Conservation (phyloP, 148 eudicot genomes). For the Rhododendron henanense region DNA sequence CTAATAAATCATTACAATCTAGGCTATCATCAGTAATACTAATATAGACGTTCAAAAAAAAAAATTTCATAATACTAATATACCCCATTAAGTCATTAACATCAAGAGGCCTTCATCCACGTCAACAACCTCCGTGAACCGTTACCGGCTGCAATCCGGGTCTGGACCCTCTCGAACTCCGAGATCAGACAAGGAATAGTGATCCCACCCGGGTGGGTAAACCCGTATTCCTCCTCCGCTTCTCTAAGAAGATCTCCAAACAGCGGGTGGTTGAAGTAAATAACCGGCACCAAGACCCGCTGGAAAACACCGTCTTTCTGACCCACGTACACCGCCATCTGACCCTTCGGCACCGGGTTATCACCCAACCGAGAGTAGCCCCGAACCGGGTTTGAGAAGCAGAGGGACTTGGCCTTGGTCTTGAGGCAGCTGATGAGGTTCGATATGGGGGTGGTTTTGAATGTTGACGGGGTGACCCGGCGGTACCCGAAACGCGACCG, state of each 20-base stretch:
- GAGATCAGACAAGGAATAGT: constrained; percentile 78
- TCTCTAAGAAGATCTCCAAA: constrained; percentile 58
- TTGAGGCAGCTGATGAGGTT: constrained; percentile 30
- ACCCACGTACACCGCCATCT: constrained; percentile 73
- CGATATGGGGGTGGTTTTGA: constrained; percentile 23
- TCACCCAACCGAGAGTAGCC: constrained; percentile 32
- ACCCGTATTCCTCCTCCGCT: constrained; percentile 79
- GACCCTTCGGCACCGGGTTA: constrained; percentile 61
- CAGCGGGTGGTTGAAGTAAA: constrained; percentile 78
- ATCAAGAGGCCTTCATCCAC: constrained; percentile 15
- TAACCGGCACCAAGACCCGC: constrained; percentile 66
- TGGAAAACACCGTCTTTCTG: constrained; percentile 52
- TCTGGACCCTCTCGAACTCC: constrained; percentile 68
- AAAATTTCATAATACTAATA: too few species aligned
- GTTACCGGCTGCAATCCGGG: constrained; percentile 40
- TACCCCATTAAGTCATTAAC: too few species aligned
- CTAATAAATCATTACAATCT: too few species aligned
- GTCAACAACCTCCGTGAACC: constrained; percentile 27
- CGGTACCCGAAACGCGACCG: constrained; percentile 17
- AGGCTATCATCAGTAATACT: too few species aligned
- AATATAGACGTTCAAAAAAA: too few species aligned
- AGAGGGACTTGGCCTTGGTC: constrained; percentile 34
- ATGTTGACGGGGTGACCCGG: constrained; percentile 11
- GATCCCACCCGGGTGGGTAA: constrained; percentile 73
- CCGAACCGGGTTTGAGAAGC: constrained; percentile 18